Evolutionary conservation across 768 basidiomycete genomes (phyloP), one percentile per base, ranked within the genome.

Genomic region (Boletus speciosus): DNA sequence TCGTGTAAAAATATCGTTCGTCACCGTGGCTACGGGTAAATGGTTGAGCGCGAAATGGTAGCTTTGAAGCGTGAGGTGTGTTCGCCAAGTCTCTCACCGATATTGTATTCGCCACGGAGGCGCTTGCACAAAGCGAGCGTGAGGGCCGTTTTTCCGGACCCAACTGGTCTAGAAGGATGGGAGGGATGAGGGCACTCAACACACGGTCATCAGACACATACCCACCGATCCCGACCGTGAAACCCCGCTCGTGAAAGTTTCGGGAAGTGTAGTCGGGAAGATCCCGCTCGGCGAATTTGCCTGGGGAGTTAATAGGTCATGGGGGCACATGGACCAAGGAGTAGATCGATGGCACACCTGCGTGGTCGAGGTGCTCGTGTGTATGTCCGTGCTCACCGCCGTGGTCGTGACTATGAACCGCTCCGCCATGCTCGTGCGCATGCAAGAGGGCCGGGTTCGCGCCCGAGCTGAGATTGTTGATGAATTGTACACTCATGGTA

Each of bases 1-100:
- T 21, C 89, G 81, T 35, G 96, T 99, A 73, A 99, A 99, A 68
- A 99, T 99, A 72, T 99, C 96, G 72, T 99, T 99, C n/a, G 96
- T 99, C 14, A 96, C 93, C 2, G 93, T 93, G 34, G 92, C 95
- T 93, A 32, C 10, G 47, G 56, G 40, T 49, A 56, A 51, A 63
- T 11, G 19, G 44, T 44, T 62, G 23, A 58, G 51, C 21, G 50
- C 56, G 35, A 53, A 44, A 43, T 16, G 44, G 27, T 19, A n/a
- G 44, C 40, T 32, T 35, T 36, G 44, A 51, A 34, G 36, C 48
- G 41, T 37, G 46, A 46, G 38, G 42, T 37, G 9, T 7, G 36
- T 38, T 42, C 55, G 41, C 39, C 44, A 44, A 52, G 42, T 37
- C 34, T 53, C 81, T 55, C 55, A 93, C 95, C 96, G 45, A 99